Percentiles rank a stretch among this genome's conserved stretches.
Conservation (phyloP, 2,329 filamentous ascomycete genomes). For the Trichoderma sp. region DNA sequence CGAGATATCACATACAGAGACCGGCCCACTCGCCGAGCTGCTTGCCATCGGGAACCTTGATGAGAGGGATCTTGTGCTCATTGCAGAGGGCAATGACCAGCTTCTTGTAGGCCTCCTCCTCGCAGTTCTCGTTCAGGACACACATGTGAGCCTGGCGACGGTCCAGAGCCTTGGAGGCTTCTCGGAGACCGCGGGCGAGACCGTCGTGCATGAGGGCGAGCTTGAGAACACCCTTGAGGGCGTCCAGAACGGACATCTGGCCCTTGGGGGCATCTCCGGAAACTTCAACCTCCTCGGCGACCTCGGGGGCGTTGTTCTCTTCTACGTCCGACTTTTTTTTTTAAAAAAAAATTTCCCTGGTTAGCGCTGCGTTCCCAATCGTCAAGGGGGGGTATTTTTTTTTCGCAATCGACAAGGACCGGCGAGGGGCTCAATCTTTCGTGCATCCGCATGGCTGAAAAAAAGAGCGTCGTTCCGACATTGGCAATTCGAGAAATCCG, state of each 20-base stretch:
- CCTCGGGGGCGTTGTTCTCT: constrained; percentile 90
- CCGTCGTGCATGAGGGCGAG: constrained; percentile 99
- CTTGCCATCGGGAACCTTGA: constrained; percentile 99
- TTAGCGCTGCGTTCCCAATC: constrained; percentile 24
- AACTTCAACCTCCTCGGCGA: constrained; percentile 88
- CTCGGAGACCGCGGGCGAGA: constrained; percentile 95
- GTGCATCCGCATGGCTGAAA: neutral
- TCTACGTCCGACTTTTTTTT: constrained; percentile 97
- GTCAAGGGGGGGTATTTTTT: constrained; percentile 4
- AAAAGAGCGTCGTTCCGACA: neutral
- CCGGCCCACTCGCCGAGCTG: constrained; percentile 99
- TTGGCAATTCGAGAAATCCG: neutral
- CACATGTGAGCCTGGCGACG: constrained; percentile 99
- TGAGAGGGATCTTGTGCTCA: constrained; percentile 99
- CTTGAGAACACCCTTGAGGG: constrained; percentile 98
- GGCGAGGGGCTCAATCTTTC: constrained; percentile 6
- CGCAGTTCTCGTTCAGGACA: constrained; percentile 98
- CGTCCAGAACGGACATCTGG: constrained; percentile 97
- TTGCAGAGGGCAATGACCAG: constrained; percentile 97
- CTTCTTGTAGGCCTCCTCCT: constrained; percentile 99
- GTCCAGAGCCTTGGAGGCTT: constrained; percentile 98
- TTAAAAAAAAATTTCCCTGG: constrained; percentile 13
- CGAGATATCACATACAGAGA: constrained; percentile 72
- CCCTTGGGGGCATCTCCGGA: constrained; percentile 86
- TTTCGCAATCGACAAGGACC: constrained; percentile 14